A percentile compares a stretch with the other conserved stretches of the same genome.
phyloP scores from a whole-genome alignment of 176 grass and related monocot species.

The Aegilops speltoides region DNA sequence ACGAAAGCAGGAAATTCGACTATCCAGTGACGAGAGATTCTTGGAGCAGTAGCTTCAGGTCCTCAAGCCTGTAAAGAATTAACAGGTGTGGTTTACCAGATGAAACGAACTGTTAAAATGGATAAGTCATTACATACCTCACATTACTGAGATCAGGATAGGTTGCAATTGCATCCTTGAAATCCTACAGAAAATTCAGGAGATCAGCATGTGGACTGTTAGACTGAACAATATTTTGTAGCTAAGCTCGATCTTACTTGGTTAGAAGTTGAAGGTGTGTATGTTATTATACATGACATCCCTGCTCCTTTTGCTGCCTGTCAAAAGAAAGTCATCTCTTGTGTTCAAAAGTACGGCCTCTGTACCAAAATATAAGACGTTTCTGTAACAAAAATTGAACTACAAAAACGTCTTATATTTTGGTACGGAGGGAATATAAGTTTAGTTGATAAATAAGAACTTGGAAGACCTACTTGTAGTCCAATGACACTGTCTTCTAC shows the following conservation, averaged over 20 bases:
- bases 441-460: constrained; percentile 3
- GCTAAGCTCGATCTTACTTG: constrained; percentile 57
- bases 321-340: constrained; percentile 25
- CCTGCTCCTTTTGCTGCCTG: constrained; percentile 91
- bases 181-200: constrained; percentile 62
- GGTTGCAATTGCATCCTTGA: constrained; percentile 83
- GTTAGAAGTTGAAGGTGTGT: constrained; percentile 83
- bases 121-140: constrained; percentile 46
- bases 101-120: background rate
- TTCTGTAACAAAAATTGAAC: too few species aligned
- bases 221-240: constrained; percentile 13
- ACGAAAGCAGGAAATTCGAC: constrained; percentile 2
- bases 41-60: constrained; percentile 79
- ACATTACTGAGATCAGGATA: constrained; percentile 84
- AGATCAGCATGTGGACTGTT: constrained; percentile 14
- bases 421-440: background rate
- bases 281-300: constrained; percentile 95
- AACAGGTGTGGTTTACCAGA: constrained; percentile 20
- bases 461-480: constrained; percentile 59
- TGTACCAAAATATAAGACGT: too few species aligned
- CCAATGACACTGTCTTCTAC: constrained; percentile 99
- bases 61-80: constrained; percentile 68
- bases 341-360: background rate
- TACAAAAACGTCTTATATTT: too few species aligned
- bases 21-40: constrained; percentile 67